Evolutionary conservation across 805 yeast species (phyloP), one percentile per base, ranked within the genome.

Genomic region (Saccharomycopsis synnaedendra): DNA sequence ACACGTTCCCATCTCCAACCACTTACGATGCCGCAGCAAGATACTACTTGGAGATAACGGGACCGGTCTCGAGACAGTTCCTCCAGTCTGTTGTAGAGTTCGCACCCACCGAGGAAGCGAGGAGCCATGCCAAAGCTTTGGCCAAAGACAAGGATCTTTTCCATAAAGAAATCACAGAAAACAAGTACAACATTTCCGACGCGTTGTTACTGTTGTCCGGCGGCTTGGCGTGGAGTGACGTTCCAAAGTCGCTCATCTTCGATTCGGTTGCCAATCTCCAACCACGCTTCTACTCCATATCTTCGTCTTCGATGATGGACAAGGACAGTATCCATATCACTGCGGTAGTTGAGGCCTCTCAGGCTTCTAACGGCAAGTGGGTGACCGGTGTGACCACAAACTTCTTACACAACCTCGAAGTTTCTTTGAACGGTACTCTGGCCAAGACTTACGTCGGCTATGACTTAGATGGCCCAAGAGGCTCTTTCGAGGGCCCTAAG

Each of bases 241-340:
- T 90, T 43, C 96, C 97, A 33, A 83, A 90, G 70, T 80, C 79
- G 52, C 85, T 89, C 60, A 65, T 93, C 38, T 70, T 89, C 56
- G 98, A 90, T 68, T 74, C 82, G 32, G 64, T 93, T 53, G 76
- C 88, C 40, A 85, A 79, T 56, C 69, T 93, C 59, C 94, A 84
- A 64, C 96, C 97, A 39, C 89, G 98, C 64, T 90, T 87, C 68
- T 90, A 90, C 67, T 90, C 97, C 28, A 90, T 90, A 56, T 89
- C 97, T 2, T 89, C 97, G 1, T 86, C 96, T 4, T 81, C 94
- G 1, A 64, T 78, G 46, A 72, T 79, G 48, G 93, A 86, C 59
- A 86, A 86, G 62, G 73, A 80, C 45, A 72, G 74, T 19, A 74
- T 89, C 50, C 87, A 86, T 56, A 72, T 89, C 51, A 93, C 97